These are phyloP conservation scores for Xerocomellus dryophilus DNA, from an alignment of 768 basidiomycete genomes.

Conservation along the genomic window DNA sequence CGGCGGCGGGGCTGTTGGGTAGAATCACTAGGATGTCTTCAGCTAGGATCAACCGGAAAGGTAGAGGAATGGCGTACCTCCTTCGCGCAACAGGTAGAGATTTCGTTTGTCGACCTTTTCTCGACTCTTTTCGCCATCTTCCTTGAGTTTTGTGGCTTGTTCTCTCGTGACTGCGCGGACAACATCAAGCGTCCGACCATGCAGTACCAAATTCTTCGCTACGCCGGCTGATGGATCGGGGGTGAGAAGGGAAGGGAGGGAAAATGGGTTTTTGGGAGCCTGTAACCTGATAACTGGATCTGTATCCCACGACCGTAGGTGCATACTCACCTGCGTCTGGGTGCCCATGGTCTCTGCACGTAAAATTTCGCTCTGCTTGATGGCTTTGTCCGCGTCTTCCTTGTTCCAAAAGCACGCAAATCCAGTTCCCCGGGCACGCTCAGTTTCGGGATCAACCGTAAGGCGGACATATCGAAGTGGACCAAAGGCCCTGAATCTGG, in stretches of 20 bases:
- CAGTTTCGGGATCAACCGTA: constrained; percentile 77
- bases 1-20: constrained; percentile 80
- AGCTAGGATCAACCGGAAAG: not conserved
- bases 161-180: constrained; percentile 88
- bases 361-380: constrained; percentile 75
- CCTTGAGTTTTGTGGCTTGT: constrained; percentile 82
- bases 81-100: constrained; percentile 93
- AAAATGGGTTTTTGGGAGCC: constrained; percentile 82
- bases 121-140: constrained; percentile 78
- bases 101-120: constrained; percentile 95
- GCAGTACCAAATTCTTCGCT: constrained; percentile 80
- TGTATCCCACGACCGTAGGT: constrained; percentile 9
- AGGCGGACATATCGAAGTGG: constrained; percentile 91
- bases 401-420: constrained; percentile 98
- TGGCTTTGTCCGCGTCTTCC: constrained; percentile 81
- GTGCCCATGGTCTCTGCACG: constrained; percentile 59
- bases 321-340: constrained; percentile 26
- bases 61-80: constrained; percentile 51
- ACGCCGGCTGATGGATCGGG: constrained; percentile 88
- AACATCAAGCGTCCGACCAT: constrained; percentile 91
- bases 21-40: constrained; percentile 67
- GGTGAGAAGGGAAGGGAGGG: constrained; percentile 83
- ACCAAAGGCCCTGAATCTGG: constrained; percentile 83
- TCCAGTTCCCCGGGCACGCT: constrained; percentile 89
- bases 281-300: constrained; percentile 20